Base-by-base conservation (phyloP, 495 filamentous ascomycete genomes). In the Collariella sp. region DNA sequence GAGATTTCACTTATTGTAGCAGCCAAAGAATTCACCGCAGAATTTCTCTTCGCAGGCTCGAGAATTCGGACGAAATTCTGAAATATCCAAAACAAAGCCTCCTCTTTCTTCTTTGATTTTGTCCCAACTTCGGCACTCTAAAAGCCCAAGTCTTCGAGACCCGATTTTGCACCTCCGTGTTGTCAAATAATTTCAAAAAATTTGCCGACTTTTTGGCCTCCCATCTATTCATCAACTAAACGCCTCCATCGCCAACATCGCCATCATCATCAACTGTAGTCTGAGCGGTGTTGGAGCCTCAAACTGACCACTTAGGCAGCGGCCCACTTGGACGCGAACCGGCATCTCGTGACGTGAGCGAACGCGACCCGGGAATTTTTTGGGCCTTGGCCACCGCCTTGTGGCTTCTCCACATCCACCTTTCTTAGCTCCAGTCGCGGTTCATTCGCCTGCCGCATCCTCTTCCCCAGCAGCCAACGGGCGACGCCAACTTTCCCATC, bases 221-320 rank as follows among this genome's bases (percentile, higher is more conserved):
- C 19, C 23, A 18, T 1, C 10, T 10, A 40, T 3, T 26, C 9
- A n/a, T 39, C 36, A 39, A 16, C n/a, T 39, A 15, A 15, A n/a
- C n/a, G n/a, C n/a, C n/a, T 16, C 23, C 19, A 12, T 43, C 19
- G 10, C 11, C 18, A 19, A 19, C 19, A 5, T 19, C 40, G 20
- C 18, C 33, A 12, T 35, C 13, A 3, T 15, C 26, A 35, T 16
- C 35, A 6, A 15, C 10, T n/a, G n/a, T n/a, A 36, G 43, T 13
- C 48, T 26, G 31, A 12, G 42, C 31, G 35, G 43, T 19, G 24
- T 53, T 42, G 49, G 10, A 26, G 56, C 50, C 51, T 58, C 40
- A 46, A 50, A 50, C 56, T 31, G 51, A 55, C 43, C 57, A 56
- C 52, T 56, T 56, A 56, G 53, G 57, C 57, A 52, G 5, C 52